These are phyloP conservation scores for Paramecium sexaurelia DNA, from an alignment of 73 alveolate genomes.

Conservation along the genomic window DNA sequence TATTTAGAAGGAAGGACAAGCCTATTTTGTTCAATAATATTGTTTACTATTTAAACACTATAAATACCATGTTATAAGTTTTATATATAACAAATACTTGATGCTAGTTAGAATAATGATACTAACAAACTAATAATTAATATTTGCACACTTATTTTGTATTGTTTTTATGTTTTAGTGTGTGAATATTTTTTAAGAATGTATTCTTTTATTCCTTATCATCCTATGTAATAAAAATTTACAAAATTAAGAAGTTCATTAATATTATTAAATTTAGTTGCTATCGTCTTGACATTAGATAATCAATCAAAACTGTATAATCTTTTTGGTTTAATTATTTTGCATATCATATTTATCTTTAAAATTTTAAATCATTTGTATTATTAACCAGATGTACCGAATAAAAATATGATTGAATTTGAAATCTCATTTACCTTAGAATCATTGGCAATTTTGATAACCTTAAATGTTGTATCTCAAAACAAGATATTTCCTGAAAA, in stretches of 20 bases:
- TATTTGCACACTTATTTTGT: background rate
- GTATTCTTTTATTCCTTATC: background rate
- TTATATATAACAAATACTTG: background rate
- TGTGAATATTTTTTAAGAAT: background rate
- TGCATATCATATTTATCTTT: background rate
- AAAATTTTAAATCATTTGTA: background rate
- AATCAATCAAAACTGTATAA: background rate
- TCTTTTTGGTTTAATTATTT: background rate
- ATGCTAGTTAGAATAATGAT: background rate
- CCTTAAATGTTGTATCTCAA: background rate
- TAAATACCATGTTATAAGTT: constrained; percentile 21
- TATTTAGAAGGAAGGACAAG: background rate
- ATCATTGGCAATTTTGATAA: background rate
- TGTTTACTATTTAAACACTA: background rate
- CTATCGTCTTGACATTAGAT: background rate
- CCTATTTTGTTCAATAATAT: background rate
- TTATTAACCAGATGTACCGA: background rate
- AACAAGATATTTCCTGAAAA: background rate
- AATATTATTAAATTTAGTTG: background rate
- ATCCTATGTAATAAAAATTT: constrained; percentile 1
- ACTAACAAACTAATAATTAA: background rate
- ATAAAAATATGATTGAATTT: background rate
- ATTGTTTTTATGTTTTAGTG: background rate
- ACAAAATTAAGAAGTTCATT: background rate
- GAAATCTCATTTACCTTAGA: background rate